Evolutionary conservation across 2,329 filamentous ascomycete genomes (phyloP).

Genomic region (Aspergillus ochraceus): DNA sequence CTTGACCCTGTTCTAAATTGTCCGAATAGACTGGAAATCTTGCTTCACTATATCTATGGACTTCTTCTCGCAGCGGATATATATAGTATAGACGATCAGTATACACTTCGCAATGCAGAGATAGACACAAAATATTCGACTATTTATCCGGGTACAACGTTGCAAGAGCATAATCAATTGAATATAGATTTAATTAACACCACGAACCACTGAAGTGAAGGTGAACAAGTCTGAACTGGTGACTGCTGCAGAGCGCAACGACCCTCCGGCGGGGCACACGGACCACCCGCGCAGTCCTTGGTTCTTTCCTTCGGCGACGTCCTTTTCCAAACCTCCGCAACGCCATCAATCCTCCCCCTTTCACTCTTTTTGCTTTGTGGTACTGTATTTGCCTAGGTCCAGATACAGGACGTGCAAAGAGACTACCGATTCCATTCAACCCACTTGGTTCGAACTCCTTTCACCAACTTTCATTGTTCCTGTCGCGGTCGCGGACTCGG

Average conservation of each 20-base stretch:
- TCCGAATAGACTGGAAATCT: no score
- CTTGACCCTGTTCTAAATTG: not conserved
- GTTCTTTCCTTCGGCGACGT: conserved; percentile 1
- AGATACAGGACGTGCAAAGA: not conserved
- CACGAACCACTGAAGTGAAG: no score
- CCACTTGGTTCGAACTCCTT: not conserved
- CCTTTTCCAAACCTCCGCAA: not conserved
- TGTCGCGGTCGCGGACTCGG: conserved; percentile 21
- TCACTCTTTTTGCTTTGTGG: not conserved
- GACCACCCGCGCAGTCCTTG: conserved; percentile 13
- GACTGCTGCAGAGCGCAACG: not conserved
- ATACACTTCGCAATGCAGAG: no score
- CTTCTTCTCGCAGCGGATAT: not conserved
- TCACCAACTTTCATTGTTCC: not conserved
- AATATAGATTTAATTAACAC: no score
- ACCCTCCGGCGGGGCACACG: conserved; percentile 9
- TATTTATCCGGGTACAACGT: no score
- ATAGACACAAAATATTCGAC: not conserved
- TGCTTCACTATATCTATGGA: not conserved
- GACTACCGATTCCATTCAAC: not conserved
- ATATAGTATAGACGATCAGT: not conserved
- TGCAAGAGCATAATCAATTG: no score
- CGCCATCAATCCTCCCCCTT: not conserved
- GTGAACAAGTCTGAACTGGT: no score
- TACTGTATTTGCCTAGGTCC: not conserved